Percentiles rank a stretch among this genome's conserved stretches.
These are phyloP conservation scores for Podila epigama DNA, from an alignment of 192 early-diverging fungal species.

Conservation along the genomic window DNA sequence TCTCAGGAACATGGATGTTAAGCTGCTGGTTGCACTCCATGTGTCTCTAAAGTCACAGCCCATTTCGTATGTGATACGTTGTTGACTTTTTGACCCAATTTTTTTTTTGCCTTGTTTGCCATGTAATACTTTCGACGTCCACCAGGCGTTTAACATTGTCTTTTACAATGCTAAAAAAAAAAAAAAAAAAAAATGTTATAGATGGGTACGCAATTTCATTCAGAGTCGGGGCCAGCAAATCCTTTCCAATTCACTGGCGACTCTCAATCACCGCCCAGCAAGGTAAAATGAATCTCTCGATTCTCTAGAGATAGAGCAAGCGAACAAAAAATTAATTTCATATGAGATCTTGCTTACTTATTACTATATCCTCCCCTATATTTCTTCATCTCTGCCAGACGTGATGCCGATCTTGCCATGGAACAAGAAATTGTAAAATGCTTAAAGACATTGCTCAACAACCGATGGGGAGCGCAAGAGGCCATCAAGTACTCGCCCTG, in stretches of 20 bases:
- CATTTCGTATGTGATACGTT: slow-evolving; percentile 58
- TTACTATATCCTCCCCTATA: not conserved
- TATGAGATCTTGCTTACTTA: too few relatives aligned
- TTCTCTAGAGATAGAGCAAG: too few relatives aligned
- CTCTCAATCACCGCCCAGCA: slow-evolving; percentile 57
- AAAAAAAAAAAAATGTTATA: too few relatives aligned
- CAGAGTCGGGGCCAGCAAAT: slow-evolving; percentile 73
- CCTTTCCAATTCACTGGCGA: slow-evolving; percentile 68
- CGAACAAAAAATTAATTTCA: too few relatives aligned
- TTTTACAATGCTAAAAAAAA: not conserved
- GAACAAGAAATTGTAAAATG: slow-evolving; percentile 83
- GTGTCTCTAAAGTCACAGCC: slow-evolving; percentile 63
- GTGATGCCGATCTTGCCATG: slow-evolving; percentile 77
- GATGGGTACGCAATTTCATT: slow-evolving; percentile 81
- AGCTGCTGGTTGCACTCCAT: slow-evolving; percentile 56
- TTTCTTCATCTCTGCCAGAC: slow-evolving; percentile 45
- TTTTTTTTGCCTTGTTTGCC: too few relatives aligned
- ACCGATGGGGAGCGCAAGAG: slow-evolving; percentile 78
- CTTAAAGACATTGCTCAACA: slow-evolving; percentile 79
- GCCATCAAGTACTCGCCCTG: slow-evolving; percentile 72
- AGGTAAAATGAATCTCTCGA: slow-evolving; percentile 39
- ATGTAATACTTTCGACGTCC: too few relatives aligned
- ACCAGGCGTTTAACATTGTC: not conserved
- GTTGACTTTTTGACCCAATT: too few relatives aligned
- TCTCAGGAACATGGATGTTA: slow-evolving; percentile 53